Conservation (phyloP, 108 stramenopile species). For the Nitzschia palea region DNA sequence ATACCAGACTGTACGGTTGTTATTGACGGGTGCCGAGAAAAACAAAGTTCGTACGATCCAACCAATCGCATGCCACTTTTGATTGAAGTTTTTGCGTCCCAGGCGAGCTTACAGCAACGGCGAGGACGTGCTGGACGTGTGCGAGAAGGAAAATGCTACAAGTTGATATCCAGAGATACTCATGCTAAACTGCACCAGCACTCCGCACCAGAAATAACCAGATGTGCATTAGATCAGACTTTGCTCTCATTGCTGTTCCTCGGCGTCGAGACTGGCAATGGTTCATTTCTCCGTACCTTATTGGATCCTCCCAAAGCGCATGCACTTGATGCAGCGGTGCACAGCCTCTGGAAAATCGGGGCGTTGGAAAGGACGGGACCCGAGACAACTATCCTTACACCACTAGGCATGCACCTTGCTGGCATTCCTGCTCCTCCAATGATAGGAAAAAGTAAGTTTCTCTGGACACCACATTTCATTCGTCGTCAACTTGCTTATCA, state of each 20-base stretch:
- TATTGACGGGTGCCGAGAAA: conserved; percentile 86
- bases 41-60: conserved; percentile 85
- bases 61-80: conserved; percentile 86
- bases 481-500: not conserved
- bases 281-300: conserved; percentile 54
- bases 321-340: conserved; percentile 58
- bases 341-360: conserved; percentile 61
- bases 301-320: conserved; percentile 73
- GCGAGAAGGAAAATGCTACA: conserved; percentile 81
- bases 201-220: conserved; percentile 73
- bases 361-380: conserved; percentile 39
- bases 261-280: conserved; percentile 74
- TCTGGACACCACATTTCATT: not conserved
- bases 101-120: conserved; percentile 77
- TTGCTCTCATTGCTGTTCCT: conserved; percentile 76
- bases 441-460: conserved; percentile 65
- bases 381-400: conserved; percentile 46
- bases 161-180: conserved; percentile 66
- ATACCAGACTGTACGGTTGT: conserved; percentile 94
- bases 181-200: conserved; percentile 58
- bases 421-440: conserved; percentile 85
- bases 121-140: conserved; percentile 86
- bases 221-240: conserved; percentile 85
- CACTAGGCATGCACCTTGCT: conserved; percentile 80
- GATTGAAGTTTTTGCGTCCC: conserved; percentile 76